Percentiles rank a stretch among this genome's conserved stretches.
Evolutionary conservation across 306 rosid species (phyloP).

Genomic region (Ziziphus jujuba): DNA sequence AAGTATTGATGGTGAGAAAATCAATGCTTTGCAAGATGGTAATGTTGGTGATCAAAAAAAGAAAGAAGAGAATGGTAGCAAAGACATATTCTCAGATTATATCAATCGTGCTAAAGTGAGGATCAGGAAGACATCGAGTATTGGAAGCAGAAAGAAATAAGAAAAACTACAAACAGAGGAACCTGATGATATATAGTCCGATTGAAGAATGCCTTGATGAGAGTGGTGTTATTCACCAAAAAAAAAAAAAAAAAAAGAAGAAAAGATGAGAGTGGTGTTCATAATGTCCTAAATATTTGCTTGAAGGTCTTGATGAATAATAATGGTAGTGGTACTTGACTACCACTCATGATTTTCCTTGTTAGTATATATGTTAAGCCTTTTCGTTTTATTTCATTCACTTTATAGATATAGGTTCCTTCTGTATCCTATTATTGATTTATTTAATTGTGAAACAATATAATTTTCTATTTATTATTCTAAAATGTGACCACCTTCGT

Average conservation of each 20-base stretch:
- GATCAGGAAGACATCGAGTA: constrained; percentile 16
- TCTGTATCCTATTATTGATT: too few relatives aligned
- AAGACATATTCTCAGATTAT: constrained; percentile 12
- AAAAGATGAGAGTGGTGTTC: too few relatives aligned
- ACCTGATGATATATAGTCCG: too few relatives aligned
- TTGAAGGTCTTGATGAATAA: neutral
- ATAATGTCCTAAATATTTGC: too few relatives aligned
- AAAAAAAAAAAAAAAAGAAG: too few relatives aligned
- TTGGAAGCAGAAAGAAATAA: constrained; percentile 11
- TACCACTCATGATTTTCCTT: neutral
- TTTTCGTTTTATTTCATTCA: too few relatives aligned
- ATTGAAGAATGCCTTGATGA: too few relatives aligned
- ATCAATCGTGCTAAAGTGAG: constrained; percentile 19
- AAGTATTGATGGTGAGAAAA: neutral
- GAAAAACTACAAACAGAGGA: neutral
- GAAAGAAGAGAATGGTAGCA: neutral
- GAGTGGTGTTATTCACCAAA: too few relatives aligned
- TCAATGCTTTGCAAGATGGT: constrained; percentile 8
- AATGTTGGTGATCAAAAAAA: constrained; percentile 3
- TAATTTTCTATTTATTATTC: too few relatives aligned
- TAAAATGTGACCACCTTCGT: too few relatives aligned
- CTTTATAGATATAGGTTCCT: too few relatives aligned
- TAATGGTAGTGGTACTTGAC: neutral
- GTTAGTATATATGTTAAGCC: neutral
- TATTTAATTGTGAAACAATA: too few relatives aligned